phyloP scores from a whole-genome alignment of 352 stramenopile species.

The Phytophthora capsici region DNA sequence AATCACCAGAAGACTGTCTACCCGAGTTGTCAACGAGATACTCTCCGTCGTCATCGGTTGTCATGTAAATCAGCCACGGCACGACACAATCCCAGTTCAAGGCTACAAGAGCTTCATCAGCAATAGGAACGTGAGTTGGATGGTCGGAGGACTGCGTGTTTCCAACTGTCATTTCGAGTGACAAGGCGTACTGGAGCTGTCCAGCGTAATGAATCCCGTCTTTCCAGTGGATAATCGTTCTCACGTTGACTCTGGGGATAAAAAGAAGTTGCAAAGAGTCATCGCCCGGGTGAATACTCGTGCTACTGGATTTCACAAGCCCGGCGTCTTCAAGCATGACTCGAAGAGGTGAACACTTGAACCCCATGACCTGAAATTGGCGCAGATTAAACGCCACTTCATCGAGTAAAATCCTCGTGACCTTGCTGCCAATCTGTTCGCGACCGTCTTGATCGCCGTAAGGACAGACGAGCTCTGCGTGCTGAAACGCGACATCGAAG shows the following conservation, averaged over 20 bases:
- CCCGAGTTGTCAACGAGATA: background rate
- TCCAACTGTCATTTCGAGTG: conserved; percentile 56
- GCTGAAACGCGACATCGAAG: conserved; percentile 53
- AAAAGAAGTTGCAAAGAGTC: conserved; percentile 38
- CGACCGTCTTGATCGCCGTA: conserved; percentile 35
- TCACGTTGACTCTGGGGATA: conserved; percentile 30
- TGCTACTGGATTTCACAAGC: background rate
- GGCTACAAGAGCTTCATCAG: conserved; percentile 53
- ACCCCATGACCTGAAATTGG: conserved; percentile 59
- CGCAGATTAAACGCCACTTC: conserved; percentile 52
- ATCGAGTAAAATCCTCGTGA: conserved; percentile 37
- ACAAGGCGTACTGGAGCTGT: conserved; percentile 55
- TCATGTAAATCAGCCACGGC: conserved; percentile 59
- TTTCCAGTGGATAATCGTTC: conserved; percentile 39
- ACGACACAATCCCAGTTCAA: conserved; percentile 82
- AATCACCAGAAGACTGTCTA: background rate
- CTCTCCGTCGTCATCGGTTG: conserved; percentile 52
- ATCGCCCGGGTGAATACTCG: background rate
- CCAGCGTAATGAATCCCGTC: conserved; percentile 14
- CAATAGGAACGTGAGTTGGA: conserved; percentile 45
- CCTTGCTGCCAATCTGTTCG: conserved; percentile 32
- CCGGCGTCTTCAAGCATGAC: conserved; percentile 34
- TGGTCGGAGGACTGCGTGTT: conserved; percentile 17
- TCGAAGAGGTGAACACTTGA: conserved; percentile 38
- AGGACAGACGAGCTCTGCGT: conserved; percentile 39